Evolutionary conservation across 345 rosid species (phyloP).

Genomic region (Anastatica hierochuntica): DNA sequence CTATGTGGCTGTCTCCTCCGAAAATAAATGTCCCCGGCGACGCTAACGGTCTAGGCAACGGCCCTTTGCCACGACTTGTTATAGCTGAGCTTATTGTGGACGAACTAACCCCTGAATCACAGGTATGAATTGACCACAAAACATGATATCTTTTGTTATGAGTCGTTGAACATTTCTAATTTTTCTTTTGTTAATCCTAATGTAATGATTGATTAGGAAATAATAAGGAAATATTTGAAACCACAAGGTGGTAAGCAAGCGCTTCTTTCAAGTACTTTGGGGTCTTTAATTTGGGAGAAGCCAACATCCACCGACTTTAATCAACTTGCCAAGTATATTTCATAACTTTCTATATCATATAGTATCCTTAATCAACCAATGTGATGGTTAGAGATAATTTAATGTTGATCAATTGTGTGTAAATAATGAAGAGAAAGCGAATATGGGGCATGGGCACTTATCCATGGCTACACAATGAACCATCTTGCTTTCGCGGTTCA

Average conservation of each 20-base stretch:
- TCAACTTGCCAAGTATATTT: constrained; percentile 55
- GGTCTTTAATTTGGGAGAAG: constrained; percentile 73
- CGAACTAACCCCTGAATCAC: constrained; percentile 56
- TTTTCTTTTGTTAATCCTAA: not conserved
- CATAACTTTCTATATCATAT: not conserved
- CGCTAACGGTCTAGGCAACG: constrained; percentile 40
- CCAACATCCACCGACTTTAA: constrained; percentile 65
- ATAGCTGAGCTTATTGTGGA: constrained; percentile 83
- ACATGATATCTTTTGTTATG: not conserved
- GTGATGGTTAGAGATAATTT: not conserved
- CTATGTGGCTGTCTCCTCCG: constrained; percentile 81
- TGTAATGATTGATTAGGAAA: constrained; percentile 39
- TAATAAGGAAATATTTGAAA: constrained; percentile 50
- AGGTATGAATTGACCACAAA: constrained; percentile 29
- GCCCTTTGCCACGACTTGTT: constrained; percentile 75
- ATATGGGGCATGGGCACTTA: constrained; percentile 89
- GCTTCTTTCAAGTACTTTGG: constrained; percentile 67
- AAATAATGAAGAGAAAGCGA: constrained; percentile 59
- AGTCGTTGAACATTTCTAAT: not conserved
- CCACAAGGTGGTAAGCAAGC: constrained; percentile 54
- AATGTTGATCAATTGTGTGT: not conserved
- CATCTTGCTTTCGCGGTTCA: constrained; percentile 81
- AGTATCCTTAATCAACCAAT: not conserved
- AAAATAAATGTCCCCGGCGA: constrained; percentile 19
- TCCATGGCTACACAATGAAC: constrained; percentile 82